Conservation (phyloP, 768 basidiomycete species). For the Lenzites betulinus region DNA sequence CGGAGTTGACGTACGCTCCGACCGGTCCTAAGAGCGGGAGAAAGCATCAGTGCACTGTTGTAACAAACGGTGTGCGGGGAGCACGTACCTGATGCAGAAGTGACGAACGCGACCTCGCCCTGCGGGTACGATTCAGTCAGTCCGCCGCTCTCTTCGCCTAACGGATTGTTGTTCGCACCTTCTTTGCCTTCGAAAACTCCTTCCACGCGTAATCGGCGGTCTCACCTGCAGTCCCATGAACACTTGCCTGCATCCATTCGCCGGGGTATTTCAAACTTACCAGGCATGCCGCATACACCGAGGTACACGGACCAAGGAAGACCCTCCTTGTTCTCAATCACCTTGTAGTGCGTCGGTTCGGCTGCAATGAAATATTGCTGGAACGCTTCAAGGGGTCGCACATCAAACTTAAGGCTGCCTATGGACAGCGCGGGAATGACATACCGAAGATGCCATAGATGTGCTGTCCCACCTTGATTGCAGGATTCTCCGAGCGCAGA, state of each 20-base stretch:
- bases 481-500: slow-evolving; percentile 28
- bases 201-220: slow-evolving; percentile 45
- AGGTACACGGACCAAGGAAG: slow-evolving; percentile 52
- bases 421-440: slow-evolving; percentile 30
- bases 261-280: slow-evolving; percentile 17
- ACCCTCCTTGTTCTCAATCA: slow-evolving; percentile 44
- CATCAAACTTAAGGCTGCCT: not conserved
- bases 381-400: slow-evolving; percentile 33
- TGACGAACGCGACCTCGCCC: slow-evolving; percentile 55
- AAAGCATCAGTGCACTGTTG: no score
- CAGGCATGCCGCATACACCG: slow-evolving; percentile 51
- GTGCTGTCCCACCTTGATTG: slow-evolving; percentile 28
- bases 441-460: slow-evolving; percentile 27
- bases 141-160: no score
- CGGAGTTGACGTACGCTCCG: slow-evolving; percentile 50
- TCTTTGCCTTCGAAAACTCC: slow-evolving; percentile 43
- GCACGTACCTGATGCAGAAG: slow-evolving; percentile 35
- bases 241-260: not conserved
- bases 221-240: slow-evolving; percentile 25
- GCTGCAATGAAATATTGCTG: slow-evolving; percentile 42
- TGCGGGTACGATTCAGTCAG: slow-evolving; percentile 7
- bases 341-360: slow-evolving; percentile 14
- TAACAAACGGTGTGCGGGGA: no score
- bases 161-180: not conserved
- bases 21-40: slow-evolving; percentile 40